Percentiles rank a stretch among this genome's conserved stretches.
Conservation (phyloP, 1,139 yeast genomes). For the Suhomyces bolitotheri region DNA sequence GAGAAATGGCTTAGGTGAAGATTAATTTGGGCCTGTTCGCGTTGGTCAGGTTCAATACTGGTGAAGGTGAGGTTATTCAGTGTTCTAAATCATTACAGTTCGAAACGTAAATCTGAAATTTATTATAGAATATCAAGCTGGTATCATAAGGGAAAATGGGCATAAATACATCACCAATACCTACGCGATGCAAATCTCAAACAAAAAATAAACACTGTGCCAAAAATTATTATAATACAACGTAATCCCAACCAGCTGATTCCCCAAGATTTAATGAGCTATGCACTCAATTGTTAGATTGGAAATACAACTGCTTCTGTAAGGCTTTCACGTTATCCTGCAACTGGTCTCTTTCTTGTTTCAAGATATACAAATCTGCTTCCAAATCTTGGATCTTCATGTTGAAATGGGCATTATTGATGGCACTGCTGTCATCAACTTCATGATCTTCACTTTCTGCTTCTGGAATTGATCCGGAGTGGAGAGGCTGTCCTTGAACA, state of each 20-base stretch:
- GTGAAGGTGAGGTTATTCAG: too few relatives aligned
- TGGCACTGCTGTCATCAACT: constrained; percentile 47
- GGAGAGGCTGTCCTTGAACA: constrained; percentile 15
- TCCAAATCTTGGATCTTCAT: constrained; percentile 79
- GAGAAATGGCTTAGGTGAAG: too few relatives aligned
- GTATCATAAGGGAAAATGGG: too few relatives aligned
- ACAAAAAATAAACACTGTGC: too few relatives aligned
- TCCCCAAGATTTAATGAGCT: constrained; percentile 6
- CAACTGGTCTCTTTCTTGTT: constrained; percentile 81
- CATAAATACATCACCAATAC: too few relatives aligned
- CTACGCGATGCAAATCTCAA: too few relatives aligned
- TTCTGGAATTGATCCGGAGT: constrained; percentile 14
- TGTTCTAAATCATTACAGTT: too few relatives aligned
- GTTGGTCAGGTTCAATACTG: too few relatives aligned
- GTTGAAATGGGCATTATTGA: constrained; percentile 66
- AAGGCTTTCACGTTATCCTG: constrained; percentile 61
- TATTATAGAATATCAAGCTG: too few relatives aligned
- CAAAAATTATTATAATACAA: neutral
- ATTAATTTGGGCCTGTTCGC: too few relatives aligned
- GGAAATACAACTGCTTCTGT: constrained; percentile 55
- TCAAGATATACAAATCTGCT: constrained; percentile 77
- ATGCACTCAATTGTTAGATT: constrained; percentile 13
- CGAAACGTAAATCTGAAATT: too few relatives aligned
- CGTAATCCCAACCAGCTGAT: neutral
- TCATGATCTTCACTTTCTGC: constrained; percentile 26